These are phyloP conservation scores for Pyrenochaeta sp. DNA, from an alignment of 2,329 filamentous ascomycete genomes.

Conservation along the genomic window DNA sequence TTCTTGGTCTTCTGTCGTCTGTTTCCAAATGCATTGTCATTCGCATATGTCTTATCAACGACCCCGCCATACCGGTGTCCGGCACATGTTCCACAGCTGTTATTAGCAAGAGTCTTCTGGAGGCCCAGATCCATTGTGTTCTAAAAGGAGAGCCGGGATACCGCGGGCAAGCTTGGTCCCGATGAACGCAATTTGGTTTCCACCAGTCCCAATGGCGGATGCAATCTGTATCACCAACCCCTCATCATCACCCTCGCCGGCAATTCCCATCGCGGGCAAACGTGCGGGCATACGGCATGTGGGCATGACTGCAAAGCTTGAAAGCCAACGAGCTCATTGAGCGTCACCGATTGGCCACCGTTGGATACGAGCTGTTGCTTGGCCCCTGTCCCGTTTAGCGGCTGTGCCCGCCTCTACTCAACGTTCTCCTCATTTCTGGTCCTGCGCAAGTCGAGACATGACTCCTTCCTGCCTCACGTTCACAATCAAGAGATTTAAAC, in stretches of 20 bases:
- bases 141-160: neutral
- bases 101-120: neutral
- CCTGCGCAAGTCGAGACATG: slow-evolving; percentile 8
- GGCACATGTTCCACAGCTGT: neutral
- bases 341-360: slow-evolving; percentile 11
- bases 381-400: slow-evolving; percentile 16
- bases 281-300: slow-evolving; percentile 7
- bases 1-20: neutral
- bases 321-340: slow-evolving; percentile 4
- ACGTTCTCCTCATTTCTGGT: neutral
- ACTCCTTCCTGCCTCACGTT: neutral
- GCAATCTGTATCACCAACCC: neutral
- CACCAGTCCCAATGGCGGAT: neutral
- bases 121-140: neutral
- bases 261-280: neutral
- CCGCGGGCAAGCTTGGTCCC: too few relatives aligned
- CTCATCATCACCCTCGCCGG: neutral
- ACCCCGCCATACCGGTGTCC: neutral
- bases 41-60: neutral
- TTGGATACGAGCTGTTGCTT: slow-evolving; percentile 17
- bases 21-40: neutral
- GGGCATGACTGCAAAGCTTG: slow-evolving; percentile 5
- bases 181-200: too few relatives aligned
- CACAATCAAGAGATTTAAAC: neutral
- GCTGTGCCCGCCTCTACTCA: slow-evolving; percentile 5